Evolutionary conservation across 176 grass and related monocot genomes (phyloP).

Genomic region (Secale cereale): DNA sequence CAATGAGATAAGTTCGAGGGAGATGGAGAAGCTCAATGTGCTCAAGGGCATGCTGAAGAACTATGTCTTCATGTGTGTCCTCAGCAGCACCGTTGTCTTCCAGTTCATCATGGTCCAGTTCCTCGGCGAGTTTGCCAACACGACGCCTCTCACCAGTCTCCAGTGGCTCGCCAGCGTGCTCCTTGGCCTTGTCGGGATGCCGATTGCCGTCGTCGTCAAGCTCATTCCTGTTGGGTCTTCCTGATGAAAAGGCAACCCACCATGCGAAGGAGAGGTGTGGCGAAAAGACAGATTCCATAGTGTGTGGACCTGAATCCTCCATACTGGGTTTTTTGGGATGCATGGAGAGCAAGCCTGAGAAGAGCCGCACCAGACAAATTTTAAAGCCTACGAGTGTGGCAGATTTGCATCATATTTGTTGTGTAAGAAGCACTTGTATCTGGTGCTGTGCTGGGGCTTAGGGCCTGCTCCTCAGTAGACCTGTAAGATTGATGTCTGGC

Average conservation of each 20-base stretch:
- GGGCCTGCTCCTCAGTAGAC: background rate
- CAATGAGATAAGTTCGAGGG: constrained; percentile 95
- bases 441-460: background rate
- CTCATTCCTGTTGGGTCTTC: constrained; percentile 63
- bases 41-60: constrained; percentile 81
- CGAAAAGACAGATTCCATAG: background rate
- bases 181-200: constrained; percentile 73
- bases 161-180: constrained; percentile 69
- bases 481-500: constrained; percentile 19
- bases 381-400: constrained; percentile 4
- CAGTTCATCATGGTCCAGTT: constrained; percentile 92
- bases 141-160: constrained; percentile 45
- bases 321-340: constrained; percentile 22
- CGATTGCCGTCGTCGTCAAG: constrained; percentile 57
- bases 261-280: background rate
- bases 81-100: constrained; percentile 70
- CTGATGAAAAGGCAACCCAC: constrained; percentile 8
- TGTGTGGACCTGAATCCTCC: constrained; percentile 4
- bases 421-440: constrained; percentile 14
- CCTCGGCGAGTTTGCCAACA: constrained; percentile 90
- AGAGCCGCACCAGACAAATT: constrained; percentile 6
- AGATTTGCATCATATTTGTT: constrained; percentile 22
- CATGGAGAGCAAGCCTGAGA: constrained; percentile 6
- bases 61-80: constrained; percentile 72
- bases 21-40: constrained; percentile 96